These are phyloP conservation scores for Xylaria nigripes DNA, from an alignment of 495 filamentous ascomycete genomes.

Conservation along the genomic window DNA sequence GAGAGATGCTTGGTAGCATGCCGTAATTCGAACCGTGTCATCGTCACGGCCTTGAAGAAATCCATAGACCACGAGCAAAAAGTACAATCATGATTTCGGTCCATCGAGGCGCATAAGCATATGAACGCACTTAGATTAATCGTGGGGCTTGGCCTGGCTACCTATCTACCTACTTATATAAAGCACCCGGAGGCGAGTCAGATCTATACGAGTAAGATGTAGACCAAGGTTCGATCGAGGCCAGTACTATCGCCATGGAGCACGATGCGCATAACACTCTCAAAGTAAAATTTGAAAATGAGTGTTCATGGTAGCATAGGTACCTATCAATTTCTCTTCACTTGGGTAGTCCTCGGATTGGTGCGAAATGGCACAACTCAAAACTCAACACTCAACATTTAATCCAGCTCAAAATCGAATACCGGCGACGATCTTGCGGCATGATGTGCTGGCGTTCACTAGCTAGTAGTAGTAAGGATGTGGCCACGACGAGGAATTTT, in stretches of 20 bases:
- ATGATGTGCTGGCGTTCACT: not conserved
- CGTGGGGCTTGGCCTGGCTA: too few species aligned
- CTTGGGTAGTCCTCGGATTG: too few species aligned
- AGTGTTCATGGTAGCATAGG: not conserved
- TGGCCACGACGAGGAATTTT: not conserved
- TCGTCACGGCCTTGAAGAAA: conserved; percentile 31
- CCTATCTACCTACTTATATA: too few species aligned
- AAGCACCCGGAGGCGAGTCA: not conserved
- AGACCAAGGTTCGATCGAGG: not conserved
- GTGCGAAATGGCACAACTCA: not conserved
- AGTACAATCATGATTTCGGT: conserved; percentile 13
- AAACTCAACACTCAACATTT: not conserved
- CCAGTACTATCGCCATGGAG: not conserved
- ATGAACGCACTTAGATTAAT: not conserved
- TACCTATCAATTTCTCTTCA: not conserved
- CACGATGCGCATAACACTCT: not conserved
- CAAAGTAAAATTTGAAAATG: not conserved
- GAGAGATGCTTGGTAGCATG: conserved; percentile 38
- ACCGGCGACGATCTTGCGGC: not conserved
- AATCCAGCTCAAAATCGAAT: too few species aligned
- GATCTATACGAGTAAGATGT: not conserved
- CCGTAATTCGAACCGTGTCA: conserved; percentile 34
- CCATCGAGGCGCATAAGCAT: not conserved
- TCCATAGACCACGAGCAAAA: conserved; percentile 22
- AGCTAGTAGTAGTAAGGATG: not conserved